A percentile compares a stretch with the other conserved stretches of the same genome.
These are phyloP conservation scores for Tranzscheliella williamsii DNA, from an alignment of 1,284 basidiomycete species.

Conservation along the genomic window DNA sequence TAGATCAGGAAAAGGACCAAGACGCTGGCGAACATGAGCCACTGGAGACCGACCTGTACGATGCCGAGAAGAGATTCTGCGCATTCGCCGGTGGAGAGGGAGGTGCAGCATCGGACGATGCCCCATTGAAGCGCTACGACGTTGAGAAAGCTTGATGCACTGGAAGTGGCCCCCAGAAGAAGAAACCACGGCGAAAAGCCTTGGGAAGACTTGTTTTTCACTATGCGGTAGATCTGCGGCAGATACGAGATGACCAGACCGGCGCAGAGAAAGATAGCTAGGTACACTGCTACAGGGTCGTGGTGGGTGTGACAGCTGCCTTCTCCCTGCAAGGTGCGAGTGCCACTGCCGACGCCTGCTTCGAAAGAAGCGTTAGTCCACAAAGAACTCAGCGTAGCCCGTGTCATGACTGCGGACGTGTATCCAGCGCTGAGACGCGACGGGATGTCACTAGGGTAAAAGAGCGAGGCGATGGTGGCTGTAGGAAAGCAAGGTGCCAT, in stretches of 20 bases:
- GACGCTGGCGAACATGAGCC: conserved; percentile 81
- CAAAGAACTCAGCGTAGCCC: conserved; percentile 21
- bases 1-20: conserved; percentile 88
- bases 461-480: too few relatives aligned
- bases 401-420: too few relatives aligned
- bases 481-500: too few relatives aligned
- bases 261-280: conserved; percentile 74
- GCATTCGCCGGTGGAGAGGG: conserved; percentile 65
- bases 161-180: conserved; percentile 79
- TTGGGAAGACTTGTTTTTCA: conserved; percentile 72
- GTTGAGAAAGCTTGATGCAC: conserved; percentile 61
- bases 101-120: conserved; percentile 77
- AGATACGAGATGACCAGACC: conserved; percentile 85
- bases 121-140: conserved; percentile 82
- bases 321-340: conserved; percentile 10
- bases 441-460: too few relatives aligned
- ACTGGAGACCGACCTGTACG: conserved; percentile 80
- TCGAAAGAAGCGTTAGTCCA: conserved; percentile 20
- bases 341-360: not conserved
- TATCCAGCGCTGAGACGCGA: too few relatives aligned
- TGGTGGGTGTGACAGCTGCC: conserved; percentile 63
- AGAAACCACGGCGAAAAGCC: conserved; percentile 91
- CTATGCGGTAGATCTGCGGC: conserved; percentile 75
- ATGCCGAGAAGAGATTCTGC: conserved; percentile 81
- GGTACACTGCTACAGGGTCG: conserved; percentile 73